phyloP scores from a whole-genome alignment of 2,329 filamentous ascomycete genomes.

The Zymoseptoria pseudotritici region DNA sequence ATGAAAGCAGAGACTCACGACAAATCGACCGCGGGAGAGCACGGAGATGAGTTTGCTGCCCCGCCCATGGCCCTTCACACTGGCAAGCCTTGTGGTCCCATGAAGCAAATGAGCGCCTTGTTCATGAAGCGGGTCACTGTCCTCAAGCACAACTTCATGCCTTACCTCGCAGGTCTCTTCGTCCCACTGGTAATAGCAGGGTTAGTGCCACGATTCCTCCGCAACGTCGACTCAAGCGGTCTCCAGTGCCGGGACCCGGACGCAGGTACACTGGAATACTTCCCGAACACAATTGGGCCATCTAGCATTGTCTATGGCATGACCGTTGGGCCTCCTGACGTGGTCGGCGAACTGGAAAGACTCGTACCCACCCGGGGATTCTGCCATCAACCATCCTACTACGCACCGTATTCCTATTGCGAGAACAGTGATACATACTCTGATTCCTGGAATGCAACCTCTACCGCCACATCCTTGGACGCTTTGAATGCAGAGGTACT shows the following conservation, averaged over 20 bases:
- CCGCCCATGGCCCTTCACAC: conserved; percentile 11
- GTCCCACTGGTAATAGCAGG: conserved; percentile 72
- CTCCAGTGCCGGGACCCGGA: conserved; percentile 36
- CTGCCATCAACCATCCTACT: conserved; percentile 1
- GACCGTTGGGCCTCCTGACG: conserved; percentile 3
- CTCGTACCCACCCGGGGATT: conserved; percentile 8
- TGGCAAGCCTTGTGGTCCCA: conserved; percentile 17
- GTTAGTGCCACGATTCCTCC: conserved; percentile 62
- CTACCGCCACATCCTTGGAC: conserved; percentile 1
- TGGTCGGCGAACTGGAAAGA: not conserved
- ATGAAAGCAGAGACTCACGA: conserved; percentile 8
- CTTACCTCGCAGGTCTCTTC: conserved; percentile 63
- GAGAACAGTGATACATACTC: not conserved
- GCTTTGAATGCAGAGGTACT: conserved; percentile 2
- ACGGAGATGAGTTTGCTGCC: not conserved
- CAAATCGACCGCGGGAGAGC: not conserved
- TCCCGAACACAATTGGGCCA: conserved; percentile 2
- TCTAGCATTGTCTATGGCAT: not conserved
- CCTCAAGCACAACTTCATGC: conserved; percentile 67
- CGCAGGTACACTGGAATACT: not conserved
- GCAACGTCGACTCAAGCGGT: conserved; percentile 39
- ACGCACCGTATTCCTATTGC: not conserved
- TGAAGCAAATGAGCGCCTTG: conserved; percentile 61
- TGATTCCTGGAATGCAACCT: not conserved
- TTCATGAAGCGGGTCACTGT: conserved; percentile 70